Conservation (phyloP, 495 filamentous ascomycete species). For the Neurospora africana region DNA sequence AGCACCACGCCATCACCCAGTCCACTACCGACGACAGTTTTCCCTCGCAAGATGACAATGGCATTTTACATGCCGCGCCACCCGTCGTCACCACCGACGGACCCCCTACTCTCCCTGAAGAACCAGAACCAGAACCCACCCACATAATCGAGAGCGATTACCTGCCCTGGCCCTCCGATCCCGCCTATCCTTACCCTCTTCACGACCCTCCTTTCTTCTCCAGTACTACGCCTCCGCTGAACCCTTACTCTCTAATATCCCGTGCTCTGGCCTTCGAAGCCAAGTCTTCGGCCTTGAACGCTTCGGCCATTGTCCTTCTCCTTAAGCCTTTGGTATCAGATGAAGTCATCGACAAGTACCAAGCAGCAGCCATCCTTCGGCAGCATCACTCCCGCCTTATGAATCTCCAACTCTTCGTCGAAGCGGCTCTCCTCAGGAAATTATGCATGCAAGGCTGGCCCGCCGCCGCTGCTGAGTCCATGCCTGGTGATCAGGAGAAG, state of each 20-base stretch:
- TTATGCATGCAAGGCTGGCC: slow-evolving; percentile 46
- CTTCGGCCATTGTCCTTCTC: slow-evolving; percentile 40
- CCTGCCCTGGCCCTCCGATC: slow-evolving; percentile 38
- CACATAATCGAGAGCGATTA: slow-evolving; percentile 41
- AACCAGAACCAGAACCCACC: neutral
- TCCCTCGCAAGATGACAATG: slow-evolving; percentile 19
- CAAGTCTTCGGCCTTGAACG: slow-evolving; percentile 35
- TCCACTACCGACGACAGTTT: slow-evolving; percentile 29
- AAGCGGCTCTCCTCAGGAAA: slow-evolving; percentile 60
- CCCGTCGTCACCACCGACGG: slow-evolving; percentile 2
- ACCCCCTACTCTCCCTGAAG: neutral
- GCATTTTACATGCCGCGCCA: slow-evolving; percentile 1
- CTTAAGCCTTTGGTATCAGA: slow-evolving; percentile 40
- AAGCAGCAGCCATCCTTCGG: slow-evolving; percentile 45
- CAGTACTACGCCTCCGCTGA: slow-evolving; percentile 23
- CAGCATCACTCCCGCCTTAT: slow-evolving; percentile 57
- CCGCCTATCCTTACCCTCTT: slow-evolving; percentile 32
- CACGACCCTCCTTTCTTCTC: slow-evolving; percentile 7
- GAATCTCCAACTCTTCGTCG: slow-evolving; percentile 51
- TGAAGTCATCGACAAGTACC: slow-evolving; percentile 36
- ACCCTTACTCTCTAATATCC: slow-evolving; percentile 38
- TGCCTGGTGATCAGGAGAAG: neutral
- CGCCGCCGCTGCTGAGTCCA: slow-evolving; percentile 10
- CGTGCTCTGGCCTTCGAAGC: slow-evolving; percentile 38
- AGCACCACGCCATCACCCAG: slow-evolving; percentile 35